Conservation (phyloP, 495 filamentous ascomycete genomes). For the Choiromyces venosus region DNA sequence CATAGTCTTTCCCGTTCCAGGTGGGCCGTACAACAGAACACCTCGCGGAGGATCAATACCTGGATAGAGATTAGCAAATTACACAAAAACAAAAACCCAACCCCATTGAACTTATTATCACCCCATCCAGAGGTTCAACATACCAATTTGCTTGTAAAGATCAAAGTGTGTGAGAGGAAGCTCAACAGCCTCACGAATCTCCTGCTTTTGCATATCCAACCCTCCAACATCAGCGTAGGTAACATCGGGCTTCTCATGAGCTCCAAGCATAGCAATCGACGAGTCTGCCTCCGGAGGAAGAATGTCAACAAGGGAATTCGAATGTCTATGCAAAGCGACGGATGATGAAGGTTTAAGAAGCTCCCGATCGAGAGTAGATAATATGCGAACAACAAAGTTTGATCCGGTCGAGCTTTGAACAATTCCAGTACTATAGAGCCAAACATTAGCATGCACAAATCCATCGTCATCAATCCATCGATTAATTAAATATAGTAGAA, state of each 20-base stretch:
- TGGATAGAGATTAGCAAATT: constrained; percentile 42
- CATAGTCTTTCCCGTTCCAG: constrained; percentile 98
- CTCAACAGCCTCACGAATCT: constrained; percentile 96
- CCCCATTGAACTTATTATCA: neutral
- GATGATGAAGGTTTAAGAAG: constrained; percentile 95
- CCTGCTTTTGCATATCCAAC: constrained; percentile 99
- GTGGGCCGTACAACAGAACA: constrained; percentile 91
- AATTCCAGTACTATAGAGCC: constrained; percentile 72
- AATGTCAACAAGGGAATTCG: constrained; percentile 96
- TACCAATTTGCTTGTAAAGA: constrained; percentile 91
- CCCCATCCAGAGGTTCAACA: constrained; percentile 20
- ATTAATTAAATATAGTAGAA: too few relatives aligned
- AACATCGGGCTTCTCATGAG: constrained; percentile 95
- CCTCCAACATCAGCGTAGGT: constrained; percentile 98
- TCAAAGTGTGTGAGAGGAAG: constrained; percentile 94
- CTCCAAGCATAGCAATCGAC: constrained; percentile 95
- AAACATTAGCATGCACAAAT: neutral
- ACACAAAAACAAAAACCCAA: neutral
- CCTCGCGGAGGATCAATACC: constrained; percentile 96
- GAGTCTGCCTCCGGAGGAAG: constrained; percentile 96
- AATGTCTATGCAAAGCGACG: constrained; percentile 94
- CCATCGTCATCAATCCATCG: neutral
- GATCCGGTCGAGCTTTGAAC: constrained; percentile 97
- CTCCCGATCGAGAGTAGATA: constrained; percentile 97
- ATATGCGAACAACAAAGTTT: constrained; percentile 97